Conservation (phyloP, 257 asterid species). For the Jacaranda mimosifolia region DNA sequence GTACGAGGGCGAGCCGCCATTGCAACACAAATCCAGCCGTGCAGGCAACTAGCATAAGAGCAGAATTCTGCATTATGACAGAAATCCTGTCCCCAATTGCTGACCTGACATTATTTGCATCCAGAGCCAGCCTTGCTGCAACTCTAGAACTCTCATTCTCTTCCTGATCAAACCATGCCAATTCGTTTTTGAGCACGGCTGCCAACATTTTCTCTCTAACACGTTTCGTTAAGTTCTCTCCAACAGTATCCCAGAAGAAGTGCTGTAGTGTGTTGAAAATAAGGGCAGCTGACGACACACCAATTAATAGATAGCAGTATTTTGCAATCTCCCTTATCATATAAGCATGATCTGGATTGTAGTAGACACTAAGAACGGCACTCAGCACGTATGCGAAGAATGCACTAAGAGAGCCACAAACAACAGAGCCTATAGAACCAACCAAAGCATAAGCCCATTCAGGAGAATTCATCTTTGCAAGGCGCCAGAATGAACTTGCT, state of each 20-base stretch:
- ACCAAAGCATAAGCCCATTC: slow-evolving; percentile 81
- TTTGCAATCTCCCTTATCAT: slow-evolving; percentile 82
- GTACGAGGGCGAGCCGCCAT: slow-evolving; percentile 84
- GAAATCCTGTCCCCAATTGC: slow-evolving; percentile 88
- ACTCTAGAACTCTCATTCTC: slow-evolving; percentile 89
- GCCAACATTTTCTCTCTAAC: slow-evolving; percentile 86
- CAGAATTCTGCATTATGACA: slow-evolving; percentile 86
- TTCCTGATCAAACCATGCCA: slow-evolving; percentile 97
- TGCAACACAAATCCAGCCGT: slow-evolving; percentile 84
- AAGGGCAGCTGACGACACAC: slow-evolving; percentile 88
- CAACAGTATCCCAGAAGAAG: slow-evolving; percentile 85
- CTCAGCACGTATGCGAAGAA: slow-evolving; percentile 82
- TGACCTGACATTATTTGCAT: slow-evolving; percentile 85
- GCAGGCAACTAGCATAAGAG: slow-evolving; percentile 86
- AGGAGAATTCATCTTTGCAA: slow-evolving; percentile 84
- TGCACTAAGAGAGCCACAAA: slow-evolving; percentile 84
- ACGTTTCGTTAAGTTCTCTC: slow-evolving; percentile 77
- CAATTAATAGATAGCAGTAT: slow-evolving; percentile 88
- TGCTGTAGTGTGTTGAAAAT: slow-evolving; percentile 80
- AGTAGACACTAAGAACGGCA: slow-evolving; percentile 84
- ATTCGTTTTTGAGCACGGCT: slow-evolving; percentile 83
- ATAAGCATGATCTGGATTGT: slow-evolving; percentile 69
- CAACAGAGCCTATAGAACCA: slow-evolving; percentile 80
- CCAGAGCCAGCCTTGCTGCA: slow-evolving; percentile 88
- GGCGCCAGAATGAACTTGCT: slow-evolving; percentile 78